Evolutionary conservation across 192 early-diverging fungal species (phyloP), one percentile per base, ranked within the genome.

Genomic region (Podila epicladia): DNA sequence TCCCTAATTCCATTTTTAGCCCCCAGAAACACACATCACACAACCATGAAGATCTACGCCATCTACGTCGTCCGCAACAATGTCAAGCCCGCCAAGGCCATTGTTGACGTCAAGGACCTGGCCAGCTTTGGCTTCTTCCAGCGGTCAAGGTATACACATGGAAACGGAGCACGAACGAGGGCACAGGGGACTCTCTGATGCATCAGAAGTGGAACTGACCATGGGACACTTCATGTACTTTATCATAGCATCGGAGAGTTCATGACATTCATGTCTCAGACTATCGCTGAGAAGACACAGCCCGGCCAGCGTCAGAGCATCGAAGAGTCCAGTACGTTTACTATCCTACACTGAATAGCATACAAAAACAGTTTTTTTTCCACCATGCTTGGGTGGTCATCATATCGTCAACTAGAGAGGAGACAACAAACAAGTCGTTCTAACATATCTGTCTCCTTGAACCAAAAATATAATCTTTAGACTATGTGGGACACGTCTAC

Each of bases 71-170:
- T 90, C 50, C 73, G 60, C 58, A 86, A 85, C 41, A 75, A 84
- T 58, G 69, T 63, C 72, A 73, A 76, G 61, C 83, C 85, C 35
- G 85, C 85, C 48, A 74, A 84, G 58, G 74, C 91, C 32, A 77
- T 95, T 64, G 85, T 89, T 17, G 78, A 88, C 13, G 91, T 90
- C 67, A 91, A 85, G 53, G 93, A 98, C 70, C 79, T 98, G 28
- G 79, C 90, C 51, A 87, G 89, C 60, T 97, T 96, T 79, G 90
- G 93, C 53, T 96, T 91, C 85, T 97, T 98, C 73, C 91, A 95
- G 82, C 91, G 95, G 29, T 88, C 92, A 48, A 93, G 91, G 94
- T 92, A 85, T 45, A 13, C 12, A 19, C 7, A 55, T n/a, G 53
- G 20, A 29, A 31, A 31, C 51, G 51, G 6, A 17, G 0, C n/a